These are phyloP conservation scores for Yamadazyma trypodendri DNA, from an alignment of 1,139 yeast genomes.

Conservation along the genomic window DNA sequence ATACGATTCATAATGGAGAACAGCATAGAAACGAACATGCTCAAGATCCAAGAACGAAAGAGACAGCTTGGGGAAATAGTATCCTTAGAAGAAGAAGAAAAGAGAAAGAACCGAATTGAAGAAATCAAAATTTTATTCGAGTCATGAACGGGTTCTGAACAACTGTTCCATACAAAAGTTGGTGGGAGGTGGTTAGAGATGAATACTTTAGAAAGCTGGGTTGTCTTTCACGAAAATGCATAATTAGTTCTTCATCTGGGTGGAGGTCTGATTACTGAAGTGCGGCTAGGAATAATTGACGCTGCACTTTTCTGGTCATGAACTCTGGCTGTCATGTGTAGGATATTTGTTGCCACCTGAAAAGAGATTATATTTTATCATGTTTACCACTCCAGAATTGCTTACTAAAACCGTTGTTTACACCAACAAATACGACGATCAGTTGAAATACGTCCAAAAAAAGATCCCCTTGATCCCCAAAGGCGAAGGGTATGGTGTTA, in stretches of 20 bases:
- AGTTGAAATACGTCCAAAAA: conserved; percentile 3
- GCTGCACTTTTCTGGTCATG: too few species aligned
- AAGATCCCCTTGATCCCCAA: conserved; percentile 4
- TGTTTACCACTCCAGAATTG: conserved; percentile 5
- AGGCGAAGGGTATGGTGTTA: conserved; percentile 30
- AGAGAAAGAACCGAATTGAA: conserved; percentile 72
- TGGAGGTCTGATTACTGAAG: too few species aligned
- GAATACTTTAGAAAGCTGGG: not conserved
- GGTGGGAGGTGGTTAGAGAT: too few species aligned
- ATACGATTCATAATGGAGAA: conserved; percentile 77
- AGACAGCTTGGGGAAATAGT: conserved; percentile 83
- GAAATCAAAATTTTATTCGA: conserved; percentile 79
- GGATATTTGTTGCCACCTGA: not conserved
- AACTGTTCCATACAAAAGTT: conserved; percentile 2
- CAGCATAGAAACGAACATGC: conserved; percentile 89
- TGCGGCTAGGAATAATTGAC: not conserved
- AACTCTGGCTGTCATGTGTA: not conserved
- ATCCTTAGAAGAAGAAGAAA: conserved; percentile 75
- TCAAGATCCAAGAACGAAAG: conserved; percentile 82
- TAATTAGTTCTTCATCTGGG: not conserved
- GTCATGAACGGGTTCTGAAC: conserved; percentile 22
- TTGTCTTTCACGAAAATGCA: not conserved
- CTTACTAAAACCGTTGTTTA: conserved; percentile 6
- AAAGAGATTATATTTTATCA: not conserved
- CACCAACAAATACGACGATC: conserved; percentile 6